Percentiles rank a stretch among this genome's conserved stretches.
Conservation (phyloP, 2,329 filamentous ascomycete genomes). For the Diaporthe citriasiana region DNA sequence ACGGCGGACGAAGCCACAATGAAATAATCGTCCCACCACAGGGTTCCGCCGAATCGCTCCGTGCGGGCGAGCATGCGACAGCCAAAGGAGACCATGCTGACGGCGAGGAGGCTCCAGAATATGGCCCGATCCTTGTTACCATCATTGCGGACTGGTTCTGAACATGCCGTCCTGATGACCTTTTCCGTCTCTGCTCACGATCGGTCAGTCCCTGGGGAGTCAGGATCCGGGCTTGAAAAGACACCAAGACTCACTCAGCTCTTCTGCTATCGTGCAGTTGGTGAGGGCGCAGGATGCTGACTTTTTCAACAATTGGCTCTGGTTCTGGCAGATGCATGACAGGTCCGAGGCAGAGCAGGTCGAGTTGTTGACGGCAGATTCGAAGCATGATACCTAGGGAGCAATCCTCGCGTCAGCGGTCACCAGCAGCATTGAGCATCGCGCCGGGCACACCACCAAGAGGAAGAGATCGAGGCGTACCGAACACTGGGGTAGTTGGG, state of each 20-base stretch:
- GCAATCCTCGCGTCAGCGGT: constrained; percentile 16
- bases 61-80: constrained; percentile 44
- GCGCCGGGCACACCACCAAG: not conserved
- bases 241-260: constrained; percentile 33
- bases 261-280: constrained; percentile 25
- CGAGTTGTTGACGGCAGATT: constrained; percentile 24
- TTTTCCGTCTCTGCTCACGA: constrained; percentile 36
- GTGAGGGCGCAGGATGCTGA: constrained; percentile 1
- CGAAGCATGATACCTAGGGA: constrained; percentile 36
- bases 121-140: constrained; percentile 40
- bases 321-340: constrained; percentile 35
- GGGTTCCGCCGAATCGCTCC: constrained; percentile 41
- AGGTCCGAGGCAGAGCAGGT: constrained; percentile 35
- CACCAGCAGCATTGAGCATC: not conserved
- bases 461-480: constrained; percentile 28
- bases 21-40: constrained; percentile 47
- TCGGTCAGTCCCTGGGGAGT: not conserved
- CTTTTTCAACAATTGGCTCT: not conserved
- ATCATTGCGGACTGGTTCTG: constrained; percentile 35
- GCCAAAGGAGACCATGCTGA: constrained; percentile 42
- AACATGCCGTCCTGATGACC: constrained; percentile 41
- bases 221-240: not conserved
- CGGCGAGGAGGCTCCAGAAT: constrained; percentile 42
- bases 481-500: constrained; percentile 29
- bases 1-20: constrained; percentile 45